These are phyloP conservation scores for Tolypocladium tropicale DNA, from an alignment of 2,329 filamentous ascomycete genomes.

Conservation along the genomic window DNA sequence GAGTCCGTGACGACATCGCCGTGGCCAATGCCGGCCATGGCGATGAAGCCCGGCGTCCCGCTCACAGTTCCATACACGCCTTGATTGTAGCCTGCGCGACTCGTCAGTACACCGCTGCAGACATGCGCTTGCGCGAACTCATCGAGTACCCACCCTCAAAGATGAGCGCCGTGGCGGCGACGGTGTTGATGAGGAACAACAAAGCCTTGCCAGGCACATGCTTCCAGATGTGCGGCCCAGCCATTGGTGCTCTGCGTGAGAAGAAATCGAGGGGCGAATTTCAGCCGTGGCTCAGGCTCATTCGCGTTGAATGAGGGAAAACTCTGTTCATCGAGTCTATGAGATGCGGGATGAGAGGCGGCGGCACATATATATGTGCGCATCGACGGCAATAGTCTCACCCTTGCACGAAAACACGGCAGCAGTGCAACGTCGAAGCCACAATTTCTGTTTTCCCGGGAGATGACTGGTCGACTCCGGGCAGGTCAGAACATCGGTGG, in stretches of 20 bases:
- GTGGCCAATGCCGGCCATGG: slow-evolving; percentile 33
- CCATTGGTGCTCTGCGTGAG: slow-evolving; percentile 2
- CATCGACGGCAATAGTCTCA: background rate
- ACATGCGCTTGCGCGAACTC: background rate
- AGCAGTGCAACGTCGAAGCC: background rate
- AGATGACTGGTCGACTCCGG: background rate
- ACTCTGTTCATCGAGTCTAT: too few species aligned
- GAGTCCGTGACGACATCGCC: slow-evolving; percentile 36
- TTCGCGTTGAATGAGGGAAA: background rate
- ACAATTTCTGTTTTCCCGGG: too few species aligned
- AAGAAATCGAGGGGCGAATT: background rate
- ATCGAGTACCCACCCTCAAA: slow-evolving; percentile 8
- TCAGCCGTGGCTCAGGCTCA: background rate
- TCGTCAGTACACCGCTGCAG: background rate
- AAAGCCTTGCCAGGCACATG: slow-evolving; percentile 12
- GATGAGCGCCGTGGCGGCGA: slow-evolving; percentile 12
- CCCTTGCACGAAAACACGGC: too few species aligned
- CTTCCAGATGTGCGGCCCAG: slow-evolving; percentile 8
- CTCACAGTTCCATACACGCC: slow-evolving; percentile 44
- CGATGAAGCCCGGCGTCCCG: slow-evolving; percentile 26
- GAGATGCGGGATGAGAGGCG: background rate
- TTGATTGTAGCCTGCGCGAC: slow-evolving; percentile 37
- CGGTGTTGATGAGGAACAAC: slow-evolving; percentile 10
- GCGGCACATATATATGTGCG: background rate
- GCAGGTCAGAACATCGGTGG: background rate